These are phyloP conservation scores for Puccinia coronata DNA, from an alignment of 1,284 basidiomycete genomes.

Conservation along the genomic window DNA sequence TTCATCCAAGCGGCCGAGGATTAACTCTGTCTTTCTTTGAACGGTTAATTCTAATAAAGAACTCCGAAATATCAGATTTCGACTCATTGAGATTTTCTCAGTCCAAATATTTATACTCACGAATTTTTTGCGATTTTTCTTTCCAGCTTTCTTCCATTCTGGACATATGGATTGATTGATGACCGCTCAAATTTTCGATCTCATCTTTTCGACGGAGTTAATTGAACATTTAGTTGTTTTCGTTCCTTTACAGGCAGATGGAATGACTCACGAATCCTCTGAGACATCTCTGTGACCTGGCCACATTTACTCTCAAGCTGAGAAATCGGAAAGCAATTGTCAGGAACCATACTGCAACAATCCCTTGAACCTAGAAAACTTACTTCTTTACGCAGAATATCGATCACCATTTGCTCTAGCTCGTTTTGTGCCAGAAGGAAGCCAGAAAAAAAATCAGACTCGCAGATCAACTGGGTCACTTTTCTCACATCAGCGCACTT, in stretches of 20 bases:
- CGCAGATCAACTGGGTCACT: neutral
- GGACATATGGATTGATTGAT: conserved; percentile 5
- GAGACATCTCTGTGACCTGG: conserved; percentile 27
- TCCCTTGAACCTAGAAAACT: neutral
- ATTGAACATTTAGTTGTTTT: neutral
- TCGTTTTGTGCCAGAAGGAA: neutral
- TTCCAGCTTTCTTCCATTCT: conserved; percentile 6
- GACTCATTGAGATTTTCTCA: neutral
- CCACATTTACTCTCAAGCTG: conserved; percentile 32
- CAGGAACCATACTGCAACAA: neutral
- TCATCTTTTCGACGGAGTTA: neutral
- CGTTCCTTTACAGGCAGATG: neutral
- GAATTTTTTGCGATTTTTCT: conserved; percentile 16
- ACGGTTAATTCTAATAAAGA: neutral
- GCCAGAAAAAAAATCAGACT: neutral
- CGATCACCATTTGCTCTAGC: conserved; percentile 39
- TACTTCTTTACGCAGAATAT: conserved; percentile 41
- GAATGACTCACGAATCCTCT: conserved; percentile 35
- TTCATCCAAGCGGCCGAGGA: conserved; percentile 21
- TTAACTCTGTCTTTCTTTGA: neutral
- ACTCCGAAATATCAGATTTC: neutral
- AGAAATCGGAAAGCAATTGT: neutral
- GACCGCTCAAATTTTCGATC: neutral
- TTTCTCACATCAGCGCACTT: conserved; percentile 24
- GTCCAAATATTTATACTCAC: neutral